Evolutionary conservation across 129 eudicot species (phyloP), one percentile per base, ranked within the genome.

Genomic region (Deinandra increscens): DNA sequence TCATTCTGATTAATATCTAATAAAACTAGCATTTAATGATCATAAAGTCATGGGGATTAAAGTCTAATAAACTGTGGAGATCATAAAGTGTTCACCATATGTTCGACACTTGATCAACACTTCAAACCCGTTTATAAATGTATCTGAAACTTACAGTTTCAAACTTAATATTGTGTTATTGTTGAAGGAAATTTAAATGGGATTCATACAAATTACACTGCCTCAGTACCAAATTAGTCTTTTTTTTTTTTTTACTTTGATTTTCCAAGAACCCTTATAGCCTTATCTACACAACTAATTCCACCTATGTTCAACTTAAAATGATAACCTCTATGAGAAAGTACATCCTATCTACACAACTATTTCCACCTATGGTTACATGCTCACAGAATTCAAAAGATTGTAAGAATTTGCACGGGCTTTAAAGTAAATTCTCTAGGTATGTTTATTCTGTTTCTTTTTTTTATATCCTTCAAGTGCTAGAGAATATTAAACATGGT

Each of bases 401-500:
- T 15, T 15, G 4, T 42, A 42, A 42, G 46, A 42, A 42, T 9
- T n/a, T 10, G 13, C 54, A 18, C 7, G 5, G 31, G 31, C 1
- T 26, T 26, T 26, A 26, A 26, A 26, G 31, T 26, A 3, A 26
- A 26, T 26, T 26, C 31, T 26, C 31, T 26, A 26, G 31, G 31
- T 26, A 3, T 26, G 31, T 26, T 26, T 26, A 26, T 26, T 26
- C 31, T 26, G 31, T 9, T 12, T 3, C 46, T 42, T 12, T 9
- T 9, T 26, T 29, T 22, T 2, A 0, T 56, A 23, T 23, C 60
- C 9, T 15, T 34, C 0, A 34, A n/a, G 45, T 60, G 26, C 8
- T 60, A 60, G 14, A 31, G 64, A 59, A 59, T 14, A 59, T n/a
- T 20, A 59, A 59, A 14, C 64, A 59, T 59, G 42, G 11, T 59